Evolutionary conservation across 495 filamentous ascomycete genomes (phyloP).

Genomic region (Chaetomidium leptoderma): DNA sequence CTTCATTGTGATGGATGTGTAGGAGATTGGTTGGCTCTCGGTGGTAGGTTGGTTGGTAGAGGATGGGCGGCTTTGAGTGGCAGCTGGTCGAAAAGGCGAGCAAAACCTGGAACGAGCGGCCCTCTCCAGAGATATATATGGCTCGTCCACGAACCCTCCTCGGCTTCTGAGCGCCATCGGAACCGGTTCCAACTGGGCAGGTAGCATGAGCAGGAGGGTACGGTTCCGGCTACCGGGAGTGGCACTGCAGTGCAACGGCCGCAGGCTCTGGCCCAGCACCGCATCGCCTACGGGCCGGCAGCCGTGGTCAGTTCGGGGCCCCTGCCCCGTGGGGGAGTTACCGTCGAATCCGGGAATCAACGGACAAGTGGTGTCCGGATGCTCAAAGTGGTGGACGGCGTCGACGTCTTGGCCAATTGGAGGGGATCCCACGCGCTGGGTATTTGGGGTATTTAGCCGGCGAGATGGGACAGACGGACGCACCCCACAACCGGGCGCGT

Average conservation of each 20-base stretch:
- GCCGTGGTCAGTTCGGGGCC: slow-evolving; percentile 7
- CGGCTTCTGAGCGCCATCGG: too few relatives aligned
- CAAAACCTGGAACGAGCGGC: neutral
- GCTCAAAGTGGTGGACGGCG: slow-evolving; percentile 7
- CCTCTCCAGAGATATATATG: neutral
- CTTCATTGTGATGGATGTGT: slow-evolving; percentile 35
- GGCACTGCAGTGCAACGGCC: neutral
- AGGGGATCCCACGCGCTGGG: neutral
- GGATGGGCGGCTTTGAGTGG: neutral
- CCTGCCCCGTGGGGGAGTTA: neutral
- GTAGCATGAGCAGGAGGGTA: neutral
- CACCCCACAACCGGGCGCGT: too few relatives aligned
- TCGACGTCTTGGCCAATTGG: slow-evolving; percentile 7
- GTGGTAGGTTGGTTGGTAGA: too few relatives aligned
- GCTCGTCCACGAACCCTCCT: neutral
- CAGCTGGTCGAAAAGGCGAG: neutral
- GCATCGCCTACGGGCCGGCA: slow-evolving; percentile 15
- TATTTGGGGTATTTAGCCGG: slow-evolving; percentile 21
- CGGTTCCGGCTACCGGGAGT: neutral
- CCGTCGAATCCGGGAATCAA: neutral
- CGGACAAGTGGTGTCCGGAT: slow-evolving; percentile 18
- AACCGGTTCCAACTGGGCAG: neutral
- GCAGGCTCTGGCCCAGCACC: neutral
- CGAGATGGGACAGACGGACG: too few relatives aligned
- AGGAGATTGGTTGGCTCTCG: neutral